A percentile compares a stretch with the other conserved stretches of the same genome.
Conservation (phyloP, 192 early-diverging fungal genomes). For the Podila verticillata region DNA sequence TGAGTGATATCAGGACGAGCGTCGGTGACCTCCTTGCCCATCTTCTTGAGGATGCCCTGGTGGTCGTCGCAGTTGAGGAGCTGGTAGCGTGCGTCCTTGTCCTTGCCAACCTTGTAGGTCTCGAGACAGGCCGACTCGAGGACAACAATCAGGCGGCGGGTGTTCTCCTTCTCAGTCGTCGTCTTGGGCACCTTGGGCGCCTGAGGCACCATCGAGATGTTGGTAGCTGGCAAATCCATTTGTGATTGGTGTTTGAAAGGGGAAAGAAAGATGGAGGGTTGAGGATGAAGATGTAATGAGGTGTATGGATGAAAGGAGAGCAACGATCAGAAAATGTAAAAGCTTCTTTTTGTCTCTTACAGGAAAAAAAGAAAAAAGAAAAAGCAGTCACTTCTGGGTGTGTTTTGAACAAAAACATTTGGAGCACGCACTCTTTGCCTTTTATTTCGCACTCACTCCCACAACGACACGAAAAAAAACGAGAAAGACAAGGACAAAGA, state of each 20-base stretch:
- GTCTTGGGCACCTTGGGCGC: slow-evolving; percentile 87
- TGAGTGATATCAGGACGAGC: slow-evolving; percentile 96
- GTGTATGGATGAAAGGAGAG: slow-evolving; percentile 4
- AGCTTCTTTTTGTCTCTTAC: not conserved
- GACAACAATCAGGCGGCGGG: slow-evolving; percentile 92
- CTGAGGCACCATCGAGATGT: slow-evolving; percentile 66
- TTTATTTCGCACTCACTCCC: not conserved
- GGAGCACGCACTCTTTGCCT: not conserved
- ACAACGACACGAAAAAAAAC: not conserved
- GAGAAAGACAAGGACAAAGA: not conserved
- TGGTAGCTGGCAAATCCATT: slow-evolving; percentile 46
- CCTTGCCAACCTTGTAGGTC: slow-evolving; percentile 88
- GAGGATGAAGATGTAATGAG: slow-evolving; percentile 1
- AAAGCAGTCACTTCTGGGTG: slow-evolving; percentile 2
- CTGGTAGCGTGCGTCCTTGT: slow-evolving; percentile 82
- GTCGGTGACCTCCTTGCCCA: slow-evolving; percentile 78
- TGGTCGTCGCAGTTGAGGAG: slow-evolving; percentile 98
- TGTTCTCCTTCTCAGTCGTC: slow-evolving; percentile 73
- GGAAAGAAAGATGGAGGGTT: not conserved
- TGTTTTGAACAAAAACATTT: not conserved
- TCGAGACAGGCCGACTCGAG: slow-evolving; percentile 90
- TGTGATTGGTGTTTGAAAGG: not conserved
- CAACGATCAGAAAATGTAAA: not conserved
- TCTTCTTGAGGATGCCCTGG: slow-evolving; percentile 85
- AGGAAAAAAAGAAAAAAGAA: slow-evolving; percentile 20